These are phyloP conservation scores for Bipolaris cookei DNA, from an alignment of 2,329 filamentous ascomycete species.

Conservation along the genomic window DNA sequence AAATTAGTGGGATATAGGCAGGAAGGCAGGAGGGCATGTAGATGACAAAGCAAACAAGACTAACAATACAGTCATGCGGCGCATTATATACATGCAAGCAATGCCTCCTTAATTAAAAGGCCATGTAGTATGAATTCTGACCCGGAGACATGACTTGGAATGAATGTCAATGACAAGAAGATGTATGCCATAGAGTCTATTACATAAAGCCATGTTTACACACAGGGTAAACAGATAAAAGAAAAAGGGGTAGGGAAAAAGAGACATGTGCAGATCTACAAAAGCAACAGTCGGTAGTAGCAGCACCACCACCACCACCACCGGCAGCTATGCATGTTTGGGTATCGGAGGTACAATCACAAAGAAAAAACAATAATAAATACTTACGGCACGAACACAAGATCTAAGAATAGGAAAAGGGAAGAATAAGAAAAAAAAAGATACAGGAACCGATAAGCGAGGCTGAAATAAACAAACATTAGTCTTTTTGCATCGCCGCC, in stretches of 20 bases:
- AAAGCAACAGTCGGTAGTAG: neutral
- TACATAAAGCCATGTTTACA: neutral
- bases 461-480: slow-evolving; percentile 13
- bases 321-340: neutral
- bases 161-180: too few relatives aligned
- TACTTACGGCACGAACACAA: neutral
- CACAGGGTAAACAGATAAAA: neutral
- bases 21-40: too few relatives aligned
- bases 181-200: too few relatives aligned
- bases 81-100: too few relatives aligned
- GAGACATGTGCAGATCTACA: neutral
- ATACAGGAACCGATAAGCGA: neutral
- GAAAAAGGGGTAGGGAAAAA: neutral
- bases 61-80: too few relatives aligned
- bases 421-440: neutral
- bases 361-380: slow-evolving; percentile 5
- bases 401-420: neutral
- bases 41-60: too few relatives aligned
- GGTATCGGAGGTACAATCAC: slow-evolving; percentile 17
- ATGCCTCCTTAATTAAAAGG: too few relatives aligned
- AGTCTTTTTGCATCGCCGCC: slow-evolving; percentile 17
- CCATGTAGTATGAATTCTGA: too few relatives aligned
- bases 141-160: too few relatives aligned
- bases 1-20: too few relatives aligned
- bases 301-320: neutral